Conservation (phyloP, 108 stramenopile genomes). For the Asterionellopsis glacialis region DNA sequence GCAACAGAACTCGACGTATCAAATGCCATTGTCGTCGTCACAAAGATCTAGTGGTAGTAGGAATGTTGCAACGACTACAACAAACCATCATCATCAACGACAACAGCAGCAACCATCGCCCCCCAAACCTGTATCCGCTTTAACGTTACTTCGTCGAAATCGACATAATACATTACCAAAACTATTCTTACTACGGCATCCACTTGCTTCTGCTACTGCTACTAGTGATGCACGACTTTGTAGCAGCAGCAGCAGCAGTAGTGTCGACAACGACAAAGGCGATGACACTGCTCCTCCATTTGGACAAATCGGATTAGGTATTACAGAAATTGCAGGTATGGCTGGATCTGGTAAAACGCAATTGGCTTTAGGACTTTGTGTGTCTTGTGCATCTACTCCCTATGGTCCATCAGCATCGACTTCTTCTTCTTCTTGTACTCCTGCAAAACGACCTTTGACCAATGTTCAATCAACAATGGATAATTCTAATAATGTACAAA, state of each 20-base stretch:
- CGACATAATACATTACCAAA: too few relatives aligned
- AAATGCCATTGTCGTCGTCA: too few relatives aligned
- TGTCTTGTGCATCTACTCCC: constrained; percentile 27
- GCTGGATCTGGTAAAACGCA: constrained; percentile 78
- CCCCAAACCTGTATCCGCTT: too few relatives aligned
- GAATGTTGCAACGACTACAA: too few relatives aligned
- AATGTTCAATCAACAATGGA: too few relatives aligned
- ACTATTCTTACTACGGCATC: too few relatives aligned
- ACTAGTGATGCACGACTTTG: neutral
- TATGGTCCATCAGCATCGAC: neutral
- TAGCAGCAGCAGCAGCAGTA: neutral
- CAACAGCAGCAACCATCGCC: too few relatives aligned
- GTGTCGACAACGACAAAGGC: neutral
- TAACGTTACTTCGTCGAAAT: too few relatives aligned
- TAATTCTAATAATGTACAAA: too few relatives aligned
- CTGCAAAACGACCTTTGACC: neutral
- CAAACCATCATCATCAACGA: too few relatives aligned
- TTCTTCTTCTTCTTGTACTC: constrained; percentile 1
- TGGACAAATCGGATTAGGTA: constrained; percentile 31
- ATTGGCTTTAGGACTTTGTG: constrained; percentile 46
- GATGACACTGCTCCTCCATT: constrained; percentile 6
- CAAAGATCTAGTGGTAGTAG: too few relatives aligned
- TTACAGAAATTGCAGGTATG: constrained; percentile 61
- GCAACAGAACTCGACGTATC: too few relatives aligned
- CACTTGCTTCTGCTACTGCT: neutral